phyloP scores from a whole-genome alignment of 2,329 filamentous ascomycete species.

The Coniella lustricola region DNA sequence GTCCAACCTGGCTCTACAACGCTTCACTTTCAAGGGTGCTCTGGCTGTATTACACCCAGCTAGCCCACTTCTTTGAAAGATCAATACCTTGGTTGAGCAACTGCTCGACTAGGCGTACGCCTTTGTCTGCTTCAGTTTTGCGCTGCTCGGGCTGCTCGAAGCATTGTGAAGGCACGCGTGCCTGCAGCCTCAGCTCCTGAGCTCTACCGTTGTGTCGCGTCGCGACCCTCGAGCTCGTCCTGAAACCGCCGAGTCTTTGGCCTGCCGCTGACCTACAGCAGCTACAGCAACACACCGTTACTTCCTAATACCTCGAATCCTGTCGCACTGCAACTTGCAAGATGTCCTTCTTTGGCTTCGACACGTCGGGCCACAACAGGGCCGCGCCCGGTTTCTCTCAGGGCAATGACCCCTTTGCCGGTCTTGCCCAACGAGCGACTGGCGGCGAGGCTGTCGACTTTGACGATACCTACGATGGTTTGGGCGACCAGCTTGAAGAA shows the following conservation, averaged over 20 bases:
- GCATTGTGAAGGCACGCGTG: no score
- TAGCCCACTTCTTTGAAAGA: background rate
- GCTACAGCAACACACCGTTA: no score
- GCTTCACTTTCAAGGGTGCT: background rate
- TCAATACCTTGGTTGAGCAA: background rate
- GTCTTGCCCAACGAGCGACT: constrained; percentile 59
- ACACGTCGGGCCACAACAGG: constrained; percentile 62
- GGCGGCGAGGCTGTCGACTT: constrained; percentile 62
- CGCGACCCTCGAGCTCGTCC: no score
- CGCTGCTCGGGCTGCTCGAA: no score
- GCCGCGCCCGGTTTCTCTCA: constrained; percentile 76
- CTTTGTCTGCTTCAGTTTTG: no score
- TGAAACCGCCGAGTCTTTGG: no score
- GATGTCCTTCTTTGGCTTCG: constrained; percentile 94
- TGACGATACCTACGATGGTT: constrained; percentile 93
- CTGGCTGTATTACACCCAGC: background rate
- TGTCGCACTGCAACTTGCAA: constrained; percentile 14
- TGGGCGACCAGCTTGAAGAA: constrained; percentile 86
- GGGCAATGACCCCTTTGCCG: constrained; percentile 78
- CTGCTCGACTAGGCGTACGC: no score
- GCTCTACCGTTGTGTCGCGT: no score
- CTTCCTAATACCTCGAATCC: no score
- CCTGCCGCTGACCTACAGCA: no score
- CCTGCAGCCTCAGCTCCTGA: no score
- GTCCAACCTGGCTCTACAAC: background rate